These are phyloP conservation scores for Xenoacremonium recifei DNA, from an alignment of 2,329 filamentous ascomycete species.

Conservation along the genomic window DNA sequence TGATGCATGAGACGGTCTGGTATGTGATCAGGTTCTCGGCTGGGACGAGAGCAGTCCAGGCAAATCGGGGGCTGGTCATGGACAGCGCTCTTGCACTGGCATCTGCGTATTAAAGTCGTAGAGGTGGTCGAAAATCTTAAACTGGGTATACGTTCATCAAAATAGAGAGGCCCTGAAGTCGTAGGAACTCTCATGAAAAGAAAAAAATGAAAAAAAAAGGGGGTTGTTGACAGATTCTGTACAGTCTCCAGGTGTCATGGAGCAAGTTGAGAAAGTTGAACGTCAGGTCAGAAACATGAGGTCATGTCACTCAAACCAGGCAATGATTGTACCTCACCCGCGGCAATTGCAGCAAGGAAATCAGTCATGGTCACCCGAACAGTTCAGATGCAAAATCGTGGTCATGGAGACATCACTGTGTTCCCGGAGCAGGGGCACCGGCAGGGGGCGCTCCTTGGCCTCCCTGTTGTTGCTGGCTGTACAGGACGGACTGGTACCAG, in stretches of 20 bases:
- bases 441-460: conserved; percentile 32
- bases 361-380: conserved; percentile 34
- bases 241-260: conserved; percentile 31
- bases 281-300: conserved; percentile 26
- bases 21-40: too few species aligned
- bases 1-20: too few species aligned
- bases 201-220: too few species aligned
- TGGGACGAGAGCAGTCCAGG: conserved; percentile 16
- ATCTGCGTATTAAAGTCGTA: conserved; percentile 25
- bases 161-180: conserved; percentile 19
- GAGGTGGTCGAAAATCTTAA: conserved; percentile 23
- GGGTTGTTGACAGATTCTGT: conserved; percentile 26
- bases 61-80: conserved; percentile 17
- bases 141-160: conserved; percentile 28
- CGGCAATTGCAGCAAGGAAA: conserved; percentile 22
- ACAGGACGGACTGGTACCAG: conserved; percentile 71
- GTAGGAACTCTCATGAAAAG: conserved; percentile 25
- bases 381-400: conserved; percentile 15
- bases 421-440: conserved; percentile 35
- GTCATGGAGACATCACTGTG: conserved; percentile 31
- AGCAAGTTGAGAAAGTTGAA: conserved; percentile 18
- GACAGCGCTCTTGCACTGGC: conserved; percentile 16
- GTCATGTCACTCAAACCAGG: conserved; percentile 34
- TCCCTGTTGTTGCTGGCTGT: conserved; percentile 41
- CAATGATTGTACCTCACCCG: conserved; percentile 27